These are phyloP conservation scores for Boletus sp. DNA, from an alignment of 768 basidiomycete genomes.

Conservation along the genomic window DNA sequence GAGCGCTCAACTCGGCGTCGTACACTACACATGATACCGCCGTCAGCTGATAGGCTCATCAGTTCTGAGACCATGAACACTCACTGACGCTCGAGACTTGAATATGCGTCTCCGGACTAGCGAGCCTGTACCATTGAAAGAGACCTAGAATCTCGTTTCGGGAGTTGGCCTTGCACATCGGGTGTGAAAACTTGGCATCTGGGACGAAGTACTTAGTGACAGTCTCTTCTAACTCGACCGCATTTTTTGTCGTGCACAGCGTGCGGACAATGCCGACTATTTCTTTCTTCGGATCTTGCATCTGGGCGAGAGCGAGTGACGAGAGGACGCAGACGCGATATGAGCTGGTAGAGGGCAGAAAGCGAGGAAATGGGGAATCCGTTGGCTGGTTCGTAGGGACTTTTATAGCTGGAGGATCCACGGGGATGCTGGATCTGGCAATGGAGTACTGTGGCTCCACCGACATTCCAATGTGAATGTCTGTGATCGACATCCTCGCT, in stretches of 20 bases:
- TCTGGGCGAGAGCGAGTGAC: constrained; percentile 20
- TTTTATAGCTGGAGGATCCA: constrained; percentile 17
- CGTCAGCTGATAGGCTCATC: background rate
- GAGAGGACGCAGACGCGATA: background rate
- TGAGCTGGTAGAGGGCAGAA: background rate
- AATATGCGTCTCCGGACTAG: constrained; percentile 50
- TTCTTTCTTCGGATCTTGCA: constrained; percentile 58
- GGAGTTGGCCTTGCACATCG: constrained; percentile 54
- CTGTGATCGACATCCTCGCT: background rate
- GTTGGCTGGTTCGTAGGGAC: background rate
- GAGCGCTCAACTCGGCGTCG: constrained; percentile 38
- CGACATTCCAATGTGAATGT: constrained; percentile 5
- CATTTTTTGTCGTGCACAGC: constrained; percentile 47
- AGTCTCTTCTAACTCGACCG: constrained; percentile 48
- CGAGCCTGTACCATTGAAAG: constrained; percentile 67
- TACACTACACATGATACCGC: constrained; percentile 39
- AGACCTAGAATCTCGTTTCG: constrained; percentile 50
- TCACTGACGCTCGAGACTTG: constrained; percentile 44
- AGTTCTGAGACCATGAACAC: constrained; percentile 12
- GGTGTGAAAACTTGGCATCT: constrained; percentile 59
- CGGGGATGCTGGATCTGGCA: background rate
- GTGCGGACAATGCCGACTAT: constrained; percentile 43
- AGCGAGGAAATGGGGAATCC: background rate
- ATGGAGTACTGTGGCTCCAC: background rate
- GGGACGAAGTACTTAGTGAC: constrained; percentile 50